These are phyloP conservation scores for Naganishia friedmannii DNA, from an alignment of 768 basidiomycete genomes.

Conservation along the genomic window DNA sequence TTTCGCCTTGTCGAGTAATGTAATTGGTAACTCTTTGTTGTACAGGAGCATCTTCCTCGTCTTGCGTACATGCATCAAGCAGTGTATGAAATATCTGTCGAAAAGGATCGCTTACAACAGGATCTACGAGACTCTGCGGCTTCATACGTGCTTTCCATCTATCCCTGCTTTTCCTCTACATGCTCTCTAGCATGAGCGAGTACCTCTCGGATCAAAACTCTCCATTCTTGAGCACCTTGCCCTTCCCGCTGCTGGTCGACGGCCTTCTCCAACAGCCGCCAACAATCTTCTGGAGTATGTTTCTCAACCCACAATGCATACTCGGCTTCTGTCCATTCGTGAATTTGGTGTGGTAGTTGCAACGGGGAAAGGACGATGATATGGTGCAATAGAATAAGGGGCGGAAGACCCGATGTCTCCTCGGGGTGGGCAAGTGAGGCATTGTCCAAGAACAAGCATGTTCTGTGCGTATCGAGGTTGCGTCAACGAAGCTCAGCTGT, in stretches of 20 bases:
- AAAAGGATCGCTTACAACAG: background rate
- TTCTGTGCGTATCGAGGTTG: slow-evolving; percentile 56
- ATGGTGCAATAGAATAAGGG: slow-evolving; percentile 78
- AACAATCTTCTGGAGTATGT: slow-evolving; percentile 74
- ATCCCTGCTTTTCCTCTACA: background rate
- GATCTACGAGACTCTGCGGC: background rate
- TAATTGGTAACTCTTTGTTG: too few species aligned
- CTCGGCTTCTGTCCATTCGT: slow-evolving; percentile 92
- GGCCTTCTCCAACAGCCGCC: slow-evolving; percentile 74
- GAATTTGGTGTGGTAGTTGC: slow-evolving; percentile 74
- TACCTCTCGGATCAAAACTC: slow-evolving; percentile 66
- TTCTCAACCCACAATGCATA: slow-evolving; percentile 96
- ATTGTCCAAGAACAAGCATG: slow-evolving; percentile 84
- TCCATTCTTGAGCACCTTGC: slow-evolving; percentile 59
- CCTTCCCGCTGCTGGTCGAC: slow-evolving; percentile 58
- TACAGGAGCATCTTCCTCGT: too few species aligned
- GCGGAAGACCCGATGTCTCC: slow-evolving; percentile 73
- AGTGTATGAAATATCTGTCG: too few species aligned
- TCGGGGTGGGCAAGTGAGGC: slow-evolving; percentile 63
- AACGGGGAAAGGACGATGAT: slow-evolving; percentile 81
- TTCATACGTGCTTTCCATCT: background rate
- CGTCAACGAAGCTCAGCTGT: background rate
- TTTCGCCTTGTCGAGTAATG: too few species aligned
- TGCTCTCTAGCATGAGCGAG: slow-evolving; percentile 55
- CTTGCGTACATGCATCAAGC: too few species aligned